Percentiles rank a stretch among this genome's conserved stretches.
Conservation (phyloP, 768 basidiomycete species). For the Leucosporidium scottii region DNA sequence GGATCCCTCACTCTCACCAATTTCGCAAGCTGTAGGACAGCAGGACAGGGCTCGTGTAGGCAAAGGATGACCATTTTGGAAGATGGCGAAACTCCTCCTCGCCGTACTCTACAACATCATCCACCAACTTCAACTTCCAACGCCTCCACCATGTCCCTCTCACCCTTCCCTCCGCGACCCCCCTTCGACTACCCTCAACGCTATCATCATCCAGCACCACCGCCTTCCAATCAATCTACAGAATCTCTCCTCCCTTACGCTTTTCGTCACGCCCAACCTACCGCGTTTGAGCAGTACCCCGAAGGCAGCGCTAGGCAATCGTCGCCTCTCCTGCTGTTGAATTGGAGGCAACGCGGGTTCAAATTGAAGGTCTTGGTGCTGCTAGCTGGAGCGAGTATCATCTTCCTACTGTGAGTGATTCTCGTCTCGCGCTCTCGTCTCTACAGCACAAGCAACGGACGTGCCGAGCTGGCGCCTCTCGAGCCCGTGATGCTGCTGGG, state of each 20-base stretch:
- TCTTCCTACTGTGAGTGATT: neutral
- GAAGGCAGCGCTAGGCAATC: neutral
- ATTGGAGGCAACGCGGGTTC: neutral
- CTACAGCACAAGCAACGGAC: neutral
- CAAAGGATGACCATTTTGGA: too few species aligned
- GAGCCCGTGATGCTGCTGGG: neutral
- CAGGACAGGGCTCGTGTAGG: too few species aligned
- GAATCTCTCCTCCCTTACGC: neutral
- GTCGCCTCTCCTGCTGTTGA: neutral
- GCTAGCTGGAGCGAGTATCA: neutral
- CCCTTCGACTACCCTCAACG: neutral
- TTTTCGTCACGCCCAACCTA: neutral
- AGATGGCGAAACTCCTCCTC: too few species aligned
- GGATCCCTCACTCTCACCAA: too few species aligned
- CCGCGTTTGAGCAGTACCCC: neutral
- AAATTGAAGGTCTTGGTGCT: neutral
- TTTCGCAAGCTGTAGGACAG: neutral
- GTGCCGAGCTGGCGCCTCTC: neutral
- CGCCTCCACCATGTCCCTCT: constrained; percentile 1
- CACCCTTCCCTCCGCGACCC: neutral
- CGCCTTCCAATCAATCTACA: neutral
- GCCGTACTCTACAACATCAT: neutral
- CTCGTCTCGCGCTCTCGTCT: neutral
- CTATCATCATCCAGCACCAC: neutral
- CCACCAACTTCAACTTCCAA: neutral